These are phyloP conservation scores for Pisolithus marmoratus DNA, from an alignment of 768 basidiomycete genomes.

Conservation along the genomic window DNA sequence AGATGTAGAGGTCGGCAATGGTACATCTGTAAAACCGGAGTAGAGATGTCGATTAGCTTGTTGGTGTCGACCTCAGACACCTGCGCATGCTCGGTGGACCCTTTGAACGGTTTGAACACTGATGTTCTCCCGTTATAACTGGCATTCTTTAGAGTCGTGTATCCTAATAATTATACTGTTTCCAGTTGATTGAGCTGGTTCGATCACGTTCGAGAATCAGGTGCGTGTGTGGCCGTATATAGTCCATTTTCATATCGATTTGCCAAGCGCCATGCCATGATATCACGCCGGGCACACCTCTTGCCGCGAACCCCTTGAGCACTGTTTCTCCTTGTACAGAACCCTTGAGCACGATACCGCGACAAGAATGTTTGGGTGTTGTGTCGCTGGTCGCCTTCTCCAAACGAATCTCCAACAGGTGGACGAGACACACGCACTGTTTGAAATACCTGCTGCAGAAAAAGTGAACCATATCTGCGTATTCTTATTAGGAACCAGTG, in stretches of 20 bases:
- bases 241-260: too few species aligned
- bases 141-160: not conserved
- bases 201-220: not conserved
- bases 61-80: not conserved
- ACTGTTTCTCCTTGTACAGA: not conserved
- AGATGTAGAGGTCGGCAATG: slow-evolving; percentile 51
- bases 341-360: not conserved
- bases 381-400: slow-evolving; percentile 69
- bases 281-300: too few species aligned
- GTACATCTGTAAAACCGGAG: slow-evolving; percentile 22
- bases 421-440: slow-evolving; percentile 78
- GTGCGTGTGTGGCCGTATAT: too few species aligned
- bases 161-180: not conserved
- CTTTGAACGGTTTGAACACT: not conserved
- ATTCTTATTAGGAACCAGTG: slow-evolving; percentile 75
- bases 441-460: slow-evolving; percentile 65
- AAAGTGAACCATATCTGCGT: slow-evolving; percentile 83
- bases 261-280: too few species aligned
- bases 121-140: not conserved
- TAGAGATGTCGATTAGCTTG: slow-evolving; percentile 5
- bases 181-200: not conserved
- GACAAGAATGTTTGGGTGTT: slow-evolving; percentile 66
- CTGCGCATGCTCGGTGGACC: not conserved
- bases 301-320: too few species aligned
- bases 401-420: slow-evolving; percentile 80